These are phyloP conservation scores for Populus hybrid DNA, from an alignment of 441 rosid genomes.

Conservation along the genomic window DNA sequence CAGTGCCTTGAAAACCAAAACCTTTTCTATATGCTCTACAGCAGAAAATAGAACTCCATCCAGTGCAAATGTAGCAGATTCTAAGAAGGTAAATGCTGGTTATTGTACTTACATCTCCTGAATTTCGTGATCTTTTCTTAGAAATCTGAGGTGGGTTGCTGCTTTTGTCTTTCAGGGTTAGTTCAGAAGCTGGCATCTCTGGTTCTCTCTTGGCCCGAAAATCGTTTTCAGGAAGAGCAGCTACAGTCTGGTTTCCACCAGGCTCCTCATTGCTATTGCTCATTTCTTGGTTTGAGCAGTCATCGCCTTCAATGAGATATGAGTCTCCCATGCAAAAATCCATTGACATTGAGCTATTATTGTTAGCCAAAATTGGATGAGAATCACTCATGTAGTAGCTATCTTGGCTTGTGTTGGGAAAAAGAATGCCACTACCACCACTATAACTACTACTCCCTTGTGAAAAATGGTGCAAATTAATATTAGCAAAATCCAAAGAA, in stretches of 20 bases:
- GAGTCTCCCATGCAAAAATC: slow-evolving; percentile 42
- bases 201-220: slow-evolving; percentile 18
- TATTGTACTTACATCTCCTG: slow-evolving; percentile 47
- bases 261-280: slow-evolving; percentile 28
- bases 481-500: slow-evolving; percentile 13
- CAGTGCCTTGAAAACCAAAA: neutral
- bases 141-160: slow-evolving; percentile 30
- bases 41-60: neutral
- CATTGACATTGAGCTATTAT: slow-evolving; percentile 26
- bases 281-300: slow-evolving; percentile 29
- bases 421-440: slow-evolving; percentile 18
- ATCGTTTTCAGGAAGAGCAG: slow-evolving; percentile 19
- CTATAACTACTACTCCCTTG: slow-evolving; percentile 31
- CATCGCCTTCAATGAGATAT: slow-evolving; percentile 37
- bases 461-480: slow-evolving; percentile 25
- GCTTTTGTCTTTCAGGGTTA: slow-evolving; percentile 25
- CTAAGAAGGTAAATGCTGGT: neutral
- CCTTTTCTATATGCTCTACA: neutral
- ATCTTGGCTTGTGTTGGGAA: slow-evolving; percentile 26
- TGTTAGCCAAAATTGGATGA: slow-evolving; percentile 23
- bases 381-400: slow-evolving; percentile 31
- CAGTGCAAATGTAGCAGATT: neutral
- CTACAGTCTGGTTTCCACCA: slow-evolving; percentile 12
- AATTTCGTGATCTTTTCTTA: slow-evolving; percentile 48
- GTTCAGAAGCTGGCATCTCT: slow-evolving; percentile 7